phyloP scores from a whole-genome alignment of 345 rosid genomes.

The Eucalyptus cloeziana region DNA sequence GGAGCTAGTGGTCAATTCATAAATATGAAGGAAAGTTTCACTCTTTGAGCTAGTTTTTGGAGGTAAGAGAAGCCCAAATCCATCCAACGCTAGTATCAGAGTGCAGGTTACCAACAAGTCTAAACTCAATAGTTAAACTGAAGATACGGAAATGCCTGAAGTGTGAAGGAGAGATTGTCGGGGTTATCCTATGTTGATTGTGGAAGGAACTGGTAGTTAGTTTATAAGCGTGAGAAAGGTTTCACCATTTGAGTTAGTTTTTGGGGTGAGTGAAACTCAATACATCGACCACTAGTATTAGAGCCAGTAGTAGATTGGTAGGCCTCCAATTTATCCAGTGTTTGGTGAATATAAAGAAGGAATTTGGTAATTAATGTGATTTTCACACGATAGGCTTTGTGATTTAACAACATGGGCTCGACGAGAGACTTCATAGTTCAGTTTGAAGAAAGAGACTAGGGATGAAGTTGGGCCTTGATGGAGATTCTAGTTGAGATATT shows the following conservation, averaged over 20 bases:
- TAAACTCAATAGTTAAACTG: background rate
- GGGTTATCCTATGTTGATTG: background rate
- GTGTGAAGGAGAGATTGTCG: background rate
- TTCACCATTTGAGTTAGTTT: background rate
- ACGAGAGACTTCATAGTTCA: no score
- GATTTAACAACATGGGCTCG: background rate
- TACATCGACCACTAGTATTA: no score
- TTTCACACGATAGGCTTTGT: background rate
- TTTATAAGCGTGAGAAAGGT: background rate
- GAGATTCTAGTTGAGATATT: background rate
- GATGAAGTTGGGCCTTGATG: background rate
- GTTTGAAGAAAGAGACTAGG: background rate
- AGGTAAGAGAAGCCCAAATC: background rate
- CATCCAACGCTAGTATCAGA: background rate
- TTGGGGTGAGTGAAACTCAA: background rate
- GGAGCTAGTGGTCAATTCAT: no score
- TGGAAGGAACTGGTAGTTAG: background rate
- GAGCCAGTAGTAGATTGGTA: background rate
- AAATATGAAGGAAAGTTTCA: no score
- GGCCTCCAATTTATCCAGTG: background rate
- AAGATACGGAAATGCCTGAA: rapidly evolving
- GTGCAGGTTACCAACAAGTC: background rate
- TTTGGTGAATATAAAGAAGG: background rate
- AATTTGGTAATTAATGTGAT: no score
- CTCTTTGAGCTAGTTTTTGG: no score